Evolutionary conservation across 164 flowering plant species (phyloP).

Genomic region (Vitis cinerea): DNA sequence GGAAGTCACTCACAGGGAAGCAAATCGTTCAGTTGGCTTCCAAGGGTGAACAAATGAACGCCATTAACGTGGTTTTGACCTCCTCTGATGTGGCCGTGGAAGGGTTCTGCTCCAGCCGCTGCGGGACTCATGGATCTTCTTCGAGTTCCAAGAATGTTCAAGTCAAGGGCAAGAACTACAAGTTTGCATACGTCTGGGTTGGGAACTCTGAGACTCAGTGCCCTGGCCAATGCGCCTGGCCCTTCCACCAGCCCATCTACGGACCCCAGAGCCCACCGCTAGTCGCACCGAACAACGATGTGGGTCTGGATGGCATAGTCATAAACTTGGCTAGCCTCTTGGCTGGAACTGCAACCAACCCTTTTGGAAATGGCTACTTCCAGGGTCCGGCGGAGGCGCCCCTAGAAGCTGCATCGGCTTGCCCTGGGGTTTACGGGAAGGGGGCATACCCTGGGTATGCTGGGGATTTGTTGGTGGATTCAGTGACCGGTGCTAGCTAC

Average conservation of each 20-base stretch:
- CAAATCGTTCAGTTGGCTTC: slow-evolving; percentile 17
- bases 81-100: slow-evolving; percentile 41
- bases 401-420: slow-evolving; percentile 59
- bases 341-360: slow-evolving; percentile 64
- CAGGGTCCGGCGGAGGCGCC: slow-evolving; percentile 52
- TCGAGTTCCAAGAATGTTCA: not conserved
- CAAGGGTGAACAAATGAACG: slow-evolving; percentile 29
- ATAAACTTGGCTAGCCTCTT: slow-evolving; percentile 51
- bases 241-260: slow-evolving; percentile 64
- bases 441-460: slow-evolving; percentile 70
- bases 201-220: slow-evolving; percentile 65
- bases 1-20: slow-evolving; percentile 14
- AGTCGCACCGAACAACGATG: slow-evolving; percentile 58
- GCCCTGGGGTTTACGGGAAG: slow-evolving; percentile 52
- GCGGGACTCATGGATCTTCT: slow-evolving; percentile 47
- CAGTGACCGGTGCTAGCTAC: slow-evolving; percentile 47
- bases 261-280: slow-evolving; percentile 63
- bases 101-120: slow-evolving; percentile 39
- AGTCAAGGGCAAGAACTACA: slow-evolving; percentile 2
- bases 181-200: slow-evolving; percentile 45
- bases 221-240: slow-evolving; percentile 71
- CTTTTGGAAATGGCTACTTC: slow-evolving; percentile 52
- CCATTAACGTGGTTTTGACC: slow-evolving; percentile 46
- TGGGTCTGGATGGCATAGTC: slow-evolving; percentile 61
- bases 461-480: slow-evolving; percentile 47